Conservation (phyloP, 106 monocot genomes). For the Acanthochlamys bracteata region DNA sequence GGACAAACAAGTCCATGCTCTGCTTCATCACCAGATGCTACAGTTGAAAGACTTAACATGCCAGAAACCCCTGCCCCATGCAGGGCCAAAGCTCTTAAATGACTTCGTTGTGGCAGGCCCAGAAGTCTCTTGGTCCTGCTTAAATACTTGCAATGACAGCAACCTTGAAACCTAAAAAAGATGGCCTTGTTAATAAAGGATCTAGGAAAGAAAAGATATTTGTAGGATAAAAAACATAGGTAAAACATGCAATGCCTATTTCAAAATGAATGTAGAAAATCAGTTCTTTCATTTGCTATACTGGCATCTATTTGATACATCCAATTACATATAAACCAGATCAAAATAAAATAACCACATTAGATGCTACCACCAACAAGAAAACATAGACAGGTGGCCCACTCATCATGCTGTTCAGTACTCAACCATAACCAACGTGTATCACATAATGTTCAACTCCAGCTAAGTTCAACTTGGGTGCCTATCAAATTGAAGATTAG, state of each 20-base stretch:
- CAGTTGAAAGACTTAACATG: slow-evolving; percentile 42
- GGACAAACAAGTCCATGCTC: slow-evolving; percentile 79
- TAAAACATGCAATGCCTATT: not conserved
- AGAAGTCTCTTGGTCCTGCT: slow-evolving; percentile 34
- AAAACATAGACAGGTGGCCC: too few species aligned
- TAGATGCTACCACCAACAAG: too few species aligned
- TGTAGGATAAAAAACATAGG: not conserved
- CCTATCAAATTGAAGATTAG: too few species aligned
- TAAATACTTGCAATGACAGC: not conserved
- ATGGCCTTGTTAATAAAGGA: not conserved
- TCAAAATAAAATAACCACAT: too few species aligned
- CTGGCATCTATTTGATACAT: too few species aligned
- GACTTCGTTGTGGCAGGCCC: slow-evolving; percentile 41
- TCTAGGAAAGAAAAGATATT: not conserved
- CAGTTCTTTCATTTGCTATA: too few species aligned
- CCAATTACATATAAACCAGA: too few species aligned
- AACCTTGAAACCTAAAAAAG: not conserved
- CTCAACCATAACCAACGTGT: too few species aligned
- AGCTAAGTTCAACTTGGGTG: too few species aligned
- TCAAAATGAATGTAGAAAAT: too few species aligned
- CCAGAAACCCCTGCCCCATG: slow-evolving; percentile 54
- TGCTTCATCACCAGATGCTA: slow-evolving; percentile 66
- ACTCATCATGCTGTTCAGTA: too few species aligned
- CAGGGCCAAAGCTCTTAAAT: slow-evolving; percentile 55
- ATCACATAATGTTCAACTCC: too few species aligned